phyloP scores from a whole-genome alignment of 441 rosid species.

The Isatis lusitanica region DNA sequence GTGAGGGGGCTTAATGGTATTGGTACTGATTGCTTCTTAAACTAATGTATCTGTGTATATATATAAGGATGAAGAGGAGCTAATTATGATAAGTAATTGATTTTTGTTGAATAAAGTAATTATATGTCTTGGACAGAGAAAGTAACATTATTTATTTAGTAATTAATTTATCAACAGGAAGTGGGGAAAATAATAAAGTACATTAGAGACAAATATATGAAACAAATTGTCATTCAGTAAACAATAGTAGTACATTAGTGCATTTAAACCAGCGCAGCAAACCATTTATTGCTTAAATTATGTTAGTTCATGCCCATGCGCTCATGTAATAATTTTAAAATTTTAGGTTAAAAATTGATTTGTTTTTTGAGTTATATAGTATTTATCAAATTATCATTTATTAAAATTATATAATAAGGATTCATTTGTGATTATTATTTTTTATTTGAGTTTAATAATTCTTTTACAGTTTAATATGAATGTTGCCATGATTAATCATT shows the following conservation, averaged over 20 bases:
- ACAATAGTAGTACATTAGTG: background rate
- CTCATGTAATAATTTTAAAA: too few species aligned
- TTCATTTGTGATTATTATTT: too few species aligned
- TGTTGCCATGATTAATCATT: too few species aligned
- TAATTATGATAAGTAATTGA: slow-evolving; percentile 10
- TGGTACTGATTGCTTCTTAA: slow-evolving; percentile 3
- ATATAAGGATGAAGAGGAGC: slow-evolving; percentile 10
- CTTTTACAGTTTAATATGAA: too few species aligned
- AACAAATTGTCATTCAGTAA: slow-evolving; percentile 19
- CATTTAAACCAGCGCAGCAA: slow-evolving; percentile 14
- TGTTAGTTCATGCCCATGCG: too few species aligned
- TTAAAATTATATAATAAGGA: too few species aligned
- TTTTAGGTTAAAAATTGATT: too few species aligned
- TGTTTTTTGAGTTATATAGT: too few species aligned
- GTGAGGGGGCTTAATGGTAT: slow-evolving; percentile 8
- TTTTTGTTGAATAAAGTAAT: slow-evolving; percentile 22
- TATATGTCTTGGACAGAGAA: slow-evolving; percentile 23
- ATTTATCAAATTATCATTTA: too few species aligned
- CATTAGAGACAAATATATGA: slow-evolving; percentile 29
- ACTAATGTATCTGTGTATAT: background rate
- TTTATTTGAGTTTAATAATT: too few species aligned
- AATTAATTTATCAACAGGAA: background rate
- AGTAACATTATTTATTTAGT: background rate
- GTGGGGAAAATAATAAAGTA: slow-evolving; percentile 4
- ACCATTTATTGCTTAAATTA: slow-evolving; percentile 5